Conservation (phyloP, 352 stramenopile species). For the Phytophthora agathidicida region DNA sequence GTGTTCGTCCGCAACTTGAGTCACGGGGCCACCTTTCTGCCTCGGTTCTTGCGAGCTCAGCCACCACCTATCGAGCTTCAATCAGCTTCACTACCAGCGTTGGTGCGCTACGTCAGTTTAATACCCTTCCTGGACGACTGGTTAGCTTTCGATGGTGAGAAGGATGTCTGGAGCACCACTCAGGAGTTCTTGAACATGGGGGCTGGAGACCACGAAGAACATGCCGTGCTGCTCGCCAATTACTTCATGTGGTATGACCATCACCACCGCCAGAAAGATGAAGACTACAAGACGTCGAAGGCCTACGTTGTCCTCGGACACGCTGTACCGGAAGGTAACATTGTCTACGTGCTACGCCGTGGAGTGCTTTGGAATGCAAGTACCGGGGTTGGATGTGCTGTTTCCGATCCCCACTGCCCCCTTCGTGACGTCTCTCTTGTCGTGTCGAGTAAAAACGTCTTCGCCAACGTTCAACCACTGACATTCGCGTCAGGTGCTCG, state of each 20-base stretch:
- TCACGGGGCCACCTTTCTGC: conserved; percentile 68
- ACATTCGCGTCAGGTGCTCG: not conserved
- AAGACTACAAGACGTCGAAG: conserved; percentile 11
- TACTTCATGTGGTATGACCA: conserved; percentile 89
- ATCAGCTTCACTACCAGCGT: conserved; percentile 28
- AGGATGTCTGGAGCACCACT: conserved; percentile 90
- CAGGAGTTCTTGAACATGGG: conserved; percentile 92
- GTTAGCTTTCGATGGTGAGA: conserved; percentile 77
- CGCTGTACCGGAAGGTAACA: conserved; percentile 86
- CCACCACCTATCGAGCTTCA: conserved; percentile 55
- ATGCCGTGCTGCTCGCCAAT: conserved; percentile 92
- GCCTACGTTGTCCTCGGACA: conserved; percentile 90
- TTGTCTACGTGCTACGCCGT: conserved; percentile 82
- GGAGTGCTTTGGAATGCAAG: conserved; percentile 91
- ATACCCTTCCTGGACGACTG: conserved; percentile 93
- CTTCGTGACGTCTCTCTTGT: conserved; percentile 86
- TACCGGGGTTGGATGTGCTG: conserved; percentile 77
- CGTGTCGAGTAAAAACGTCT: conserved; percentile 91
- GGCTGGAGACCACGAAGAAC: conserved; percentile 90
- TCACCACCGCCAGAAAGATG: conserved; percentile 31
- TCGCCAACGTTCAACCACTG: conserved; percentile 84
- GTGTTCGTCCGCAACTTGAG: conserved; percentile 82
- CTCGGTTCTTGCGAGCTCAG: conserved; percentile 79
- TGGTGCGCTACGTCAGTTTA: conserved; percentile 91
- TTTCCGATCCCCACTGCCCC: conserved; percentile 81